Evolutionary conservation across 495 filamentous ascomycete genomes (phyloP).

Genomic region (Penicillium parvum): DNA sequence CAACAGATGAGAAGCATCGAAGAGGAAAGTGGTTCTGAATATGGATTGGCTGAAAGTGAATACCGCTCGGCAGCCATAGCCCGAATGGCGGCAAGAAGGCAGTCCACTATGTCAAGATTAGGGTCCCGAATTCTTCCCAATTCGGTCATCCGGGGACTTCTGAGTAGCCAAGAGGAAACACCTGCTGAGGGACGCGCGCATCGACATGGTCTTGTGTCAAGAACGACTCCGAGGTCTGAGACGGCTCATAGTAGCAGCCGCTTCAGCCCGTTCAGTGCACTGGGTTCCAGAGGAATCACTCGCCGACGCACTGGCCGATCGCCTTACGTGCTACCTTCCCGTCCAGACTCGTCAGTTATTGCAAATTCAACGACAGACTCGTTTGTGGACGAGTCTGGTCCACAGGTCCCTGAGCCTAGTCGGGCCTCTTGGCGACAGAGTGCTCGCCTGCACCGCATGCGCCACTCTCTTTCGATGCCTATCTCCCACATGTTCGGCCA

Average conservation of each 20-base stretch:
- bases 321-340: constrained; percentile 38
- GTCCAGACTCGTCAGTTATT: constrained; percentile 25
- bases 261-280: constrained; percentile 41
- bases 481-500: constrained; percentile 47
- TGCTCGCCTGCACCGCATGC: constrained; percentile 39
- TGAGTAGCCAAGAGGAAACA: constrained; percentile 46
- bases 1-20: constrained; percentile 34
- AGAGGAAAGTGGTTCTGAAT: constrained; percentile 27
- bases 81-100: constrained; percentile 44
- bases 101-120: constrained; percentile 49
- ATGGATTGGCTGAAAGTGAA: constrained; percentile 26
- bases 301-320: constrained; percentile 36
- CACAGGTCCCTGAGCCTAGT: constrained; percentile 27
- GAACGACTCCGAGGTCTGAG: constrained; percentile 37
- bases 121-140: constrained; percentile 50
- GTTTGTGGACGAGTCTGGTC: constrained; percentile 21
- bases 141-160: constrained; percentile 40
- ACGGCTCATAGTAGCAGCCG: constrained; percentile 33
- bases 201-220: constrained; percentile 43
- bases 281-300: constrained; percentile 36
- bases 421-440: constrained; percentile 42
- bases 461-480: constrained; percentile 41
- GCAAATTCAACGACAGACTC: constrained; percentile 24
- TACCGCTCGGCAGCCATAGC: constrained; percentile 35
- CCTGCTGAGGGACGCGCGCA: constrained; percentile 47